Conservation (phyloP, 768 basidiomycete genomes). For the Lactarius quietus region DNA sequence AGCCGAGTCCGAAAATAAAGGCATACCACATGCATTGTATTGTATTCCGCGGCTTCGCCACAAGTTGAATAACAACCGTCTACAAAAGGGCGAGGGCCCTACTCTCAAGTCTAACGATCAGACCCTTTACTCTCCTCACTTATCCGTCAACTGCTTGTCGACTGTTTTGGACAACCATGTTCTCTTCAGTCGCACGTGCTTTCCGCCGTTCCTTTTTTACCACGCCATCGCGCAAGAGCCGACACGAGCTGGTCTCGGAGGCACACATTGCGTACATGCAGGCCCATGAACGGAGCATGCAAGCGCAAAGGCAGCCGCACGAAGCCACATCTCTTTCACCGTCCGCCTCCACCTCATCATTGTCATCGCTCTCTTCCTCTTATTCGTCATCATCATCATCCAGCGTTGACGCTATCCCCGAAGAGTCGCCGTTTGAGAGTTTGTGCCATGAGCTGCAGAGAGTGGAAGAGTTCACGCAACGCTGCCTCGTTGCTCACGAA, state of each 20-base stretch:
- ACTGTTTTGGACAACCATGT: conserved; percentile 14
- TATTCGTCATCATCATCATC: not conserved
- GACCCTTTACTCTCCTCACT: not conserved
- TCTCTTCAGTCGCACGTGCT: conserved; percentile 16
- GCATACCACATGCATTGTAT: conserved; percentile 1
- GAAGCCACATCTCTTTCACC: too few relatives aligned
- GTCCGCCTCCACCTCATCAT: not conserved
- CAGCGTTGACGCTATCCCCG: too few relatives aligned
- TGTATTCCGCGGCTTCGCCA: not conserved
- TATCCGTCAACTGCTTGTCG: too few relatives aligned
- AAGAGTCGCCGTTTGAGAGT: conserved; percentile 9
- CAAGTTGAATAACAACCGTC: too few relatives aligned
- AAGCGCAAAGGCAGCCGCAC: not conserved
- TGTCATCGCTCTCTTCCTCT: not conserved
- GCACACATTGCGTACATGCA: conserved; percentile 14
- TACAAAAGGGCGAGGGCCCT: not conserved
- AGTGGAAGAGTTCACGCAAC: conserved; percentile 7
- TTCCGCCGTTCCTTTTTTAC: conserved; percentile 16
- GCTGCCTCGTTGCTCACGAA: not conserved
- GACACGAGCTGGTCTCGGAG: conserved; percentile 21
- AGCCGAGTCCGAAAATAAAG: not conserved
- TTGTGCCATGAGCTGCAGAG: conserved; percentile 13
- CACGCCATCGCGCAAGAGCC: conserved; percentile 6
- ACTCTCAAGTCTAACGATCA: not conserved
- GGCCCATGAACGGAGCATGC: not conserved